Conservation (phyloP, 2,329 filamentous ascomycete genomes). For the Colletotrichum nymphaeae region DNA sequence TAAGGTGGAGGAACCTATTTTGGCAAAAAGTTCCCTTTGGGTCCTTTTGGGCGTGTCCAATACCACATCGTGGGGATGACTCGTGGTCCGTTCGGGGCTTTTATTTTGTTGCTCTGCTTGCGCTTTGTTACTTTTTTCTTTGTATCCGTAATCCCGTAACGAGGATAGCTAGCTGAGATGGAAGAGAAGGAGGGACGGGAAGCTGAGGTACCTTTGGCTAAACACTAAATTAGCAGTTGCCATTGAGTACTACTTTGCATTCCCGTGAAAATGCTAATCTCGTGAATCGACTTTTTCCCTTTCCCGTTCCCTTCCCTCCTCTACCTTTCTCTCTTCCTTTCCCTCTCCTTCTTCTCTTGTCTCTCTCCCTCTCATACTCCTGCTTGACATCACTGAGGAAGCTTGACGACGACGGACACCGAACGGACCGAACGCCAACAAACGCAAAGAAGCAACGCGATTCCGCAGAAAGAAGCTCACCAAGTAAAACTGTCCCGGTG, state of each 20-base stretch:
- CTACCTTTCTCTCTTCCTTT: background rate
- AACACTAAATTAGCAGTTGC: background rate
- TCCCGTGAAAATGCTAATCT: background rate
- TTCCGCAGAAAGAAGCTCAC: background rate
- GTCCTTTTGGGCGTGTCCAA: background rate
- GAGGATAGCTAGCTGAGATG: background rate
- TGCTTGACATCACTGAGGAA: background rate
- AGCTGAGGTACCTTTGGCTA: background rate
- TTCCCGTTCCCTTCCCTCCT: background rate
- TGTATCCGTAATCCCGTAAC: background rate
- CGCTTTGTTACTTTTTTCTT: background rate
- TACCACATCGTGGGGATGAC: slow-evolving; percentile 1
- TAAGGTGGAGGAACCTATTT: background rate
- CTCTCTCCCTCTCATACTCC: background rate
- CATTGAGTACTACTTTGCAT: background rate
- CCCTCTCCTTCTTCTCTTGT: no score
- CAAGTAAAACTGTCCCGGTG: background rate
- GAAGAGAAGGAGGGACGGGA: no score
- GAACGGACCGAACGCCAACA: background rate
- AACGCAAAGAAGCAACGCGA: background rate
- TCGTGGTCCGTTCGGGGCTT: background rate
- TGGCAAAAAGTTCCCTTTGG: background rate
- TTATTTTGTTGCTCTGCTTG: background rate
- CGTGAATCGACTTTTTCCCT: background rate
- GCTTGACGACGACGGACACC: background rate